These are phyloP conservation scores for Hordeum pubiflorum DNA, from an alignment of 202 grass and related monocot genomes.

Conservation along the genomic window DNA sequence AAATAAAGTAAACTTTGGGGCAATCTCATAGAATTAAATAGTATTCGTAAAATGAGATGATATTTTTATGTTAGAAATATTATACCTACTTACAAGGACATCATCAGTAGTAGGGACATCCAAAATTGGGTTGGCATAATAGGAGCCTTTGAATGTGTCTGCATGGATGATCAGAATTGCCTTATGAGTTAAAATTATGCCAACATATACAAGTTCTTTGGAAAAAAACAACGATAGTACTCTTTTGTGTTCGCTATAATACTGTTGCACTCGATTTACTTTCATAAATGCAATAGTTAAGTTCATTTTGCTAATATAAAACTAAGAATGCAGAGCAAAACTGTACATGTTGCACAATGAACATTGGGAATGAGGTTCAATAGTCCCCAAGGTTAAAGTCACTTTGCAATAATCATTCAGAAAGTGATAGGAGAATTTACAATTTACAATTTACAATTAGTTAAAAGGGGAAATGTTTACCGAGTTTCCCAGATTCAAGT, in stretches of 20 bases:
- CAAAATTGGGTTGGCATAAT: slow-evolving; percentile 87
- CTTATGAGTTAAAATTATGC: background rate
- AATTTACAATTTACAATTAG: background rate
- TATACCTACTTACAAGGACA: slow-evolving; percentile 51
- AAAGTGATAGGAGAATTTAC: background rate
- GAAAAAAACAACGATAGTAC: background rate
- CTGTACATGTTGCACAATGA: background rate
- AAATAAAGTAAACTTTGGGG: background rate
- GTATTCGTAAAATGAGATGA: background rate
- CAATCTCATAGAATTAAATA: background rate
- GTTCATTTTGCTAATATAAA: background rate
- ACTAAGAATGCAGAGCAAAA: background rate
- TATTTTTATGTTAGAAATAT: background rate
- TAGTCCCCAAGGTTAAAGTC: background rate
- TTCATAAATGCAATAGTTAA: background rate
- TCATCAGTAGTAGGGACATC: slow-evolving; percentile 64
- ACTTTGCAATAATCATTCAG: background rate
- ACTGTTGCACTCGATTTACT: background rate
- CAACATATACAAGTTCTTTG: background rate
- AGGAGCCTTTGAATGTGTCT: slow-evolving; percentile 96
- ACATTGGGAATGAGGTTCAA: background rate
- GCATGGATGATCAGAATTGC: slow-evolving; percentile 13
- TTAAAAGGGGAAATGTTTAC: slow-evolving; percentile 27
- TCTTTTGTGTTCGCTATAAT: background rate
- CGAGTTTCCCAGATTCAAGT: slow-evolving; percentile 80